Conservation (phyloP, 257 asterid species). For the Jasminum sambac region DNA sequence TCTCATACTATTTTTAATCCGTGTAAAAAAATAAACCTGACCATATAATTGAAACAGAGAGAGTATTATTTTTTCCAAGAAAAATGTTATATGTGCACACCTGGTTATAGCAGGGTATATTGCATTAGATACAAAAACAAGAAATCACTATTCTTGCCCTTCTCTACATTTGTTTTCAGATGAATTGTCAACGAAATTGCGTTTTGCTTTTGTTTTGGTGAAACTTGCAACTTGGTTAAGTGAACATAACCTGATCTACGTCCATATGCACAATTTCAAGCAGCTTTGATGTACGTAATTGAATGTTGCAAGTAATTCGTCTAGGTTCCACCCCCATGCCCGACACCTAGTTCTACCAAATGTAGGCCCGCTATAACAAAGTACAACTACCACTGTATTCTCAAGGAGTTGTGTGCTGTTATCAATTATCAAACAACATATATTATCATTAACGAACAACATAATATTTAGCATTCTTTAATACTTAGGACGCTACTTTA, state of each 20-base stretch:
- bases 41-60: no score
- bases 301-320: conserved; percentile 34
- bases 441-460: no score
- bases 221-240: not conserved
- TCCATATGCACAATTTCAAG: conserved; percentile 27
- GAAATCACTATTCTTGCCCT: no score
- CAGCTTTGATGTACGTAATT: not conserved
- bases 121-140: no score
- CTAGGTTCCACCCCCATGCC: conserved; percentile 20
- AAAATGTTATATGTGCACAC: no score
- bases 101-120: no score
- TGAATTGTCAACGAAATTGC: conserved; percentile 2
- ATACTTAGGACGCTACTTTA: no score
- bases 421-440: not conserved
- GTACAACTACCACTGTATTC: not conserved
- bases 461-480: no score
- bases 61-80: no score
- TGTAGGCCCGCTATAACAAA: not conserved
- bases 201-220: not conserved
- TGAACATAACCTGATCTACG: conserved; percentile 32
- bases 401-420: not conserved
- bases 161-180: not conserved
- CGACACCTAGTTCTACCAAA: not conserved
- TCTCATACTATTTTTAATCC: no score
- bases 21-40: no score